Evolutionary conservation across 2,329 filamentous ascomycete species (phyloP).

Genomic region (Neofusicoccum kwambonambiense): DNA sequence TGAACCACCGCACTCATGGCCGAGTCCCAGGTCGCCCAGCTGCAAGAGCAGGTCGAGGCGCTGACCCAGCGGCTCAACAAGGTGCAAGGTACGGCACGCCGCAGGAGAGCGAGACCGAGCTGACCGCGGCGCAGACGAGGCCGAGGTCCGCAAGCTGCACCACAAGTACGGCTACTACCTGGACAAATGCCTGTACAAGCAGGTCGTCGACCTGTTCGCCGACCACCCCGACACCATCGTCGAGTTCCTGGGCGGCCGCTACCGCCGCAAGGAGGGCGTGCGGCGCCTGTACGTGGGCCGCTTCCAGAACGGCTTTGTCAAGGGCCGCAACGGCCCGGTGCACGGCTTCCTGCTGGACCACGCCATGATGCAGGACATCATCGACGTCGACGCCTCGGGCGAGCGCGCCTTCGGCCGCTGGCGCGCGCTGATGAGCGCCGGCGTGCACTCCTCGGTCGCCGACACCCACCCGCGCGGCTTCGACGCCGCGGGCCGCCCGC

Average conservation of each 20-base stretch:
- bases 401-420: conserved; percentile 53
- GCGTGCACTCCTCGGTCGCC: conserved; percentile 53
- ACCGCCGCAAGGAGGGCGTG: conserved; percentile 52
- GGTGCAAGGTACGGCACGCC: background rate
- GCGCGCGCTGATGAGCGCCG: conserved; percentile 56
- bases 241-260: conserved; percentile 57
- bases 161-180: conserved; percentile 61
- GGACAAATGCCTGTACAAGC: conserved; percentile 59
- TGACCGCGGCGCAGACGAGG: conserved; percentile 44
- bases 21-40: background rate
- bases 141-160: conserved; percentile 55
- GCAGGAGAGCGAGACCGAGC: background rate
- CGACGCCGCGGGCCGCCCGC: conserved; percentile 23
- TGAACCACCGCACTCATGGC: background rate
- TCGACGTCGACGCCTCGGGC: conserved; percentile 50
- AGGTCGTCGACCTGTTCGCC: conserved; percentile 49
- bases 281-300: conserved; percentile 53
- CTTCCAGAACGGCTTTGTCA: conserved; percentile 52
- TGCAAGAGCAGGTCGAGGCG: background rate
- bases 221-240: conserved; percentile 55
- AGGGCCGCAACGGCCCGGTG: conserved; percentile 56
- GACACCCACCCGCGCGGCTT: conserved; percentile 53
- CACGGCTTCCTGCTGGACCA: conserved; percentile 58
- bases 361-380: conserved; percentile 57
- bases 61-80: background rate